These are phyloP conservation scores for Saitozyma sp. DNA, from an alignment of 768 basidiomycete species.

Conservation along the genomic window DNA sequence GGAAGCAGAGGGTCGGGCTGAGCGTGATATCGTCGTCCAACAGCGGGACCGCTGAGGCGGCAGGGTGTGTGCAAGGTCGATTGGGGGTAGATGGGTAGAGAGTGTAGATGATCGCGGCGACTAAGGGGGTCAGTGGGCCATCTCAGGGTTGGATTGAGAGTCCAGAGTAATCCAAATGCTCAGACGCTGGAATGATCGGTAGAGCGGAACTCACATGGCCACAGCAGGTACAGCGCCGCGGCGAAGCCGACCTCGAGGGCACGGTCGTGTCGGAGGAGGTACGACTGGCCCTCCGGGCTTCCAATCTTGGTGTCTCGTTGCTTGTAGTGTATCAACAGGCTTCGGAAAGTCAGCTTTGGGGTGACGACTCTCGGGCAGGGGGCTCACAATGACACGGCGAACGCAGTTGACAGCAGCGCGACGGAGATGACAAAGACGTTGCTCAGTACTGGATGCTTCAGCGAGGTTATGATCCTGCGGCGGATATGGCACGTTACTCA, in stretches of 20 bases:
- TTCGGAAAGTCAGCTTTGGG: background rate
- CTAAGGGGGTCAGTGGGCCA: constrained; percentile 1
- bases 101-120: constrained; percentile 39
- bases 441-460: constrained; percentile 3
- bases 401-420: constrained; percentile 5
- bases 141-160: background rate
- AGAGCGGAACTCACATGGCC: constrained; percentile 33
- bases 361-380: background rate
- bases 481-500: constrained; percentile 14
- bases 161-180: background rate
- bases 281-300: background rate
- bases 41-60: constrained; percentile 17
- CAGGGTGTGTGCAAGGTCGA: constrained; percentile 34
- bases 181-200: too few species aligned
- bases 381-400: constrained; percentile 13
- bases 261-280: constrained; percentile 8
- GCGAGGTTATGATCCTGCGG: background rate
- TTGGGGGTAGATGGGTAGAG: constrained; percentile 35
- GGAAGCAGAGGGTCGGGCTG: constrained; percentile 19
- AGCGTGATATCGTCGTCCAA: constrained; percentile 12
- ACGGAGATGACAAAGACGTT: constrained; percentile 15
- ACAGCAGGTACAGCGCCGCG: constrained; percentile 28
- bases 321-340: background rate
- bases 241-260: constrained; percentile 33
- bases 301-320: background rate